These are phyloP conservation scores for Candida albicans DNA, from an alignment of 1,139 yeast species.

Conservation along the genomic window DNA sequence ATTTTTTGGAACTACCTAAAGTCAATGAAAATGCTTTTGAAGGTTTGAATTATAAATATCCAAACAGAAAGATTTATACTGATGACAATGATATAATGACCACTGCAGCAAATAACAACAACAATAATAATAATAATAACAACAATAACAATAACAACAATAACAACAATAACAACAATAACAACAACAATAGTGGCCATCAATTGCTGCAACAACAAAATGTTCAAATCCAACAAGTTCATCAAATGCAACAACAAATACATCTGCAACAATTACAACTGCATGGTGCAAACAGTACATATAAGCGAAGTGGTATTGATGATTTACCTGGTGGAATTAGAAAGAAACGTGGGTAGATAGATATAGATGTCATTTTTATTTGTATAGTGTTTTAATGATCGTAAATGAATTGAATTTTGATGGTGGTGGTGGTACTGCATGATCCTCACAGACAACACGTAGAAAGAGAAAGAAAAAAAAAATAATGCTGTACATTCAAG, in stretches of 20 bases:
- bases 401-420: too few species aligned
- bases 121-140: slow-evolving; percentile 11
- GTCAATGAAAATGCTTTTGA: slow-evolving; percentile 73
- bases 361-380: too few species aligned
- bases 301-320: slow-evolving; percentile 3
- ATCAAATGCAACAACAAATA: slow-evolving; percentile 5
- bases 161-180: slow-evolving; percentile 1
- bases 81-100: slow-evolving; percentile 67
- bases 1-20: slow-evolving; percentile 67
- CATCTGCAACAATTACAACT: slow-evolving; percentile 5
- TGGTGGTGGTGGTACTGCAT: too few species aligned
- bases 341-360: slow-evolving; percentile 3
- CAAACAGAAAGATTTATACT: slow-evolving; percentile 72
- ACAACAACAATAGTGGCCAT: background rate
- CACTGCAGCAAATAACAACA: slow-evolving; percentile 17
- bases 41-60: slow-evolving; percentile 62
- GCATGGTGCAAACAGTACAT: background rate
- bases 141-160: slow-evolving; percentile 18
- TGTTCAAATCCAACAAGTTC: slow-evolving; percentile 3
- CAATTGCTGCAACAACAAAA: background rate
- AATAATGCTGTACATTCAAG: background rate
- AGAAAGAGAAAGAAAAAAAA: background rate
- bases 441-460: too few species aligned
- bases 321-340: slow-evolving; percentile 3
- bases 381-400: too few species aligned